phyloP scores from a whole-genome alignment of 352 stramenopile species.

The Phytophthora sansomeana region DNA sequence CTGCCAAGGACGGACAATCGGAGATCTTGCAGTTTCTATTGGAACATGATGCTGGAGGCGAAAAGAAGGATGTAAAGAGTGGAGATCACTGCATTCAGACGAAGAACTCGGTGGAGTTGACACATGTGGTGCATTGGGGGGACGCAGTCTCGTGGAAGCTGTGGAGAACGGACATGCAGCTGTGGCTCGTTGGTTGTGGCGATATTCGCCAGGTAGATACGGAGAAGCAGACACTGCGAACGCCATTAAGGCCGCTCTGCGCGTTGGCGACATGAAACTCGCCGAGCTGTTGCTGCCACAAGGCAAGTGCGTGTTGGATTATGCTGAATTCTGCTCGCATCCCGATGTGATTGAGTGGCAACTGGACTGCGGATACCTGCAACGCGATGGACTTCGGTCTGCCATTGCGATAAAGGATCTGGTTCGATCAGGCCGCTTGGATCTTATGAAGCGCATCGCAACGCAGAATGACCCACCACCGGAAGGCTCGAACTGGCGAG shows the following conservation, averaged over 20 bases:
- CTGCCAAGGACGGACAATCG: conserved; percentile 14
- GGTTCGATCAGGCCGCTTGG: conserved; percentile 17
- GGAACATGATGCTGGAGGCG: conserved; percentile 7
- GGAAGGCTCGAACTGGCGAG: conserved; percentile 5
- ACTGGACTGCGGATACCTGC: conserved; percentile 19
- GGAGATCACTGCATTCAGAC: too few species aligned
- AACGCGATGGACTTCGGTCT: conserved; percentile 12
- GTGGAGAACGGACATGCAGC: conserved; percentile 22
- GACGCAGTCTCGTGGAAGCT: conserved; percentile 11
- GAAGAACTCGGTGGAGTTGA: neutral
- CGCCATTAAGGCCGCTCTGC: conserved; percentile 17
- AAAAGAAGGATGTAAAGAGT: too few species aligned
- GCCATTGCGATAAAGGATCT: conserved; percentile 21
- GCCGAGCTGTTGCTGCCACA: conserved; percentile 17
- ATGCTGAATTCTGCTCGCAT: conserved; percentile 19
- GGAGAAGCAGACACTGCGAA: conserved; percentile 9
- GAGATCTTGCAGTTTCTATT: conserved; percentile 12
- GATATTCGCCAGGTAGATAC: neutral
- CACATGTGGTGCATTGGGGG: conserved; percentile 25
- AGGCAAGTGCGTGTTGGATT: conserved; percentile 26
- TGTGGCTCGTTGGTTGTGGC: conserved; percentile 13
- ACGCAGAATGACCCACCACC: conserved; percentile 9
- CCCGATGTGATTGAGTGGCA: conserved; percentile 26
- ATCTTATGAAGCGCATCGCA: conserved; percentile 26
- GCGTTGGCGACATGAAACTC: conserved; percentile 1